phyloP scores from a whole-genome alignment of 352 stramenopile species.

The Blastocystis sp. region DNA sequence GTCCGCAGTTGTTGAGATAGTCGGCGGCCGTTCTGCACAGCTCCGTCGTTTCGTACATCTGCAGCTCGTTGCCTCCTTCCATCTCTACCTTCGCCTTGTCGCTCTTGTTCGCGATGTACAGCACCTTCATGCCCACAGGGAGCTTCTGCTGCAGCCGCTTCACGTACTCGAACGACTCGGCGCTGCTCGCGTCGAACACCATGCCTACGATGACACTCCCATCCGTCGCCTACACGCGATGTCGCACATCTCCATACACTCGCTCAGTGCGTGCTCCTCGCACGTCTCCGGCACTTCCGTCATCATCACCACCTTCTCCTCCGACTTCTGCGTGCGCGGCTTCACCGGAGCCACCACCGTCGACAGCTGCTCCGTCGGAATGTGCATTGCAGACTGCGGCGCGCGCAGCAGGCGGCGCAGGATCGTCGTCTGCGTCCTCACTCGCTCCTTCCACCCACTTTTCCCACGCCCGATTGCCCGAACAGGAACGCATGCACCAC shows the following conservation, averaged over 20 bases:
- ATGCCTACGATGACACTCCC: background rate
- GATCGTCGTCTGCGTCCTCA: background rate
- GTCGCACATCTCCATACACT: background rate
- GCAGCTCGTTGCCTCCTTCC: background rate
- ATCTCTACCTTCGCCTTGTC: background rate
- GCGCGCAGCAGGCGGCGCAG: background rate
- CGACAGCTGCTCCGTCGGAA: background rate
- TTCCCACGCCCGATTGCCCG: conserved; percentile 8
- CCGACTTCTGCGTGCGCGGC: background rate
- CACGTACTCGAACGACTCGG: background rate
- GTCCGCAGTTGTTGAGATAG: conserved; percentile 12
- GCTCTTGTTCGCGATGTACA: conserved; percentile 41
- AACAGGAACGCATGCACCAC: conserved; percentile 41
- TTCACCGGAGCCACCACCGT: conserved; percentile 28
- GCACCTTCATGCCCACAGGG: conserved; percentile 19
- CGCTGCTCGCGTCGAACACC: conserved; percentile 14
- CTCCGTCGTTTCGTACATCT: conserved; percentile 15
- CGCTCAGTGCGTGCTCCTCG: background rate
- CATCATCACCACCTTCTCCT: conserved; percentile 35
- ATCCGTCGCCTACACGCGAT: background rate
- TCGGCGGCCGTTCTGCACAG: background rate
- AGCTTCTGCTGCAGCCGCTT: background rate
- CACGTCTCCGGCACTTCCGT: background rate
- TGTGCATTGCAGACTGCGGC: background rate
- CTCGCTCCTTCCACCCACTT: background rate